phyloP scores from a whole-genome alignment of 257 asterid genomes.

The Nicotiana benthamiana region DNA sequence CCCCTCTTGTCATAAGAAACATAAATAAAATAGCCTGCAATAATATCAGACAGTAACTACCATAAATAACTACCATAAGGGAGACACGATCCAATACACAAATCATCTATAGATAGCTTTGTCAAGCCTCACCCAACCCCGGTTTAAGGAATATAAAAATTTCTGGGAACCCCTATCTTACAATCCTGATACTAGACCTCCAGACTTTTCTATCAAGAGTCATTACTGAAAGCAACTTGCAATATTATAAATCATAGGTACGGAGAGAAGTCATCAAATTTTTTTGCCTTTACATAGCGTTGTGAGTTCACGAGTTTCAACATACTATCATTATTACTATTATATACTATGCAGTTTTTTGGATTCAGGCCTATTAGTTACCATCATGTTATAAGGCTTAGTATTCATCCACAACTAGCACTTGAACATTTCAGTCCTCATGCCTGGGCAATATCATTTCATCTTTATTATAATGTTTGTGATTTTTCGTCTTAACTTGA shows the following conservation, averaged over 20 bases:
- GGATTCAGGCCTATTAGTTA: background rate
- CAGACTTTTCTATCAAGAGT: too few relatives aligned
- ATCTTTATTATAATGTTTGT: background rate
- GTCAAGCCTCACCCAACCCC: too few relatives aligned
- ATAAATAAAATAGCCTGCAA: too few relatives aligned
- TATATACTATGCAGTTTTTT: background rate
- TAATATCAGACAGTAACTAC: too few relatives aligned
- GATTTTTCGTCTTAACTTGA: background rate
- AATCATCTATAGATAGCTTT: too few relatives aligned
- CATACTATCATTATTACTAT: background rate
- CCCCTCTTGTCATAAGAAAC: too few relatives aligned
- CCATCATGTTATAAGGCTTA: background rate
- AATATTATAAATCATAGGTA: background rate
- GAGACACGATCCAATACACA: too few relatives aligned
- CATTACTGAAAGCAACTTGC: conserved; percentile 4
- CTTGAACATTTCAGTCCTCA: background rate
- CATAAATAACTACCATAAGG: too few relatives aligned
- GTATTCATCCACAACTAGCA: background rate
- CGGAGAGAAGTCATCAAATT: background rate
- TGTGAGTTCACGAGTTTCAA: background rate
- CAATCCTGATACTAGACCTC: too few relatives aligned
- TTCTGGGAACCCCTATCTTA: too few relatives aligned
- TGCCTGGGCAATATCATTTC: background rate
- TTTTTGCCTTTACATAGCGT: background rate
- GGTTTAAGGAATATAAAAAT: too few relatives aligned